Percentiles rank a stretch among this genome's conserved stretches.
Evolutionary conservation across 805 yeast genomes (phyloP).

Genomic region (Citeromyces matritensis): DNA sequence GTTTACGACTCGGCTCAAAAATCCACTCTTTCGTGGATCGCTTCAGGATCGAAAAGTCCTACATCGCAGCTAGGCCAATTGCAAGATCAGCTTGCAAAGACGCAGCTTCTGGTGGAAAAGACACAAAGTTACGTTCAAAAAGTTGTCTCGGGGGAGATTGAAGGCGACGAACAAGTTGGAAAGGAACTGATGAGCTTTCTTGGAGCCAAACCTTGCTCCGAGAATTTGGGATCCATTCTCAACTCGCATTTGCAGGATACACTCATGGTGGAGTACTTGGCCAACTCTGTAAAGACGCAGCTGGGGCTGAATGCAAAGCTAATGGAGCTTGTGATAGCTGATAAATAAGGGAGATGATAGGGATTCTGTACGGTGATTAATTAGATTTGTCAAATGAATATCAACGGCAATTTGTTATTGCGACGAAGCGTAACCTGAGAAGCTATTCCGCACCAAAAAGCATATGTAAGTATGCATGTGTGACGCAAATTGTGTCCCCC

Average conservation of each 20-base stretch:
- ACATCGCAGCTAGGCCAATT: constrained; percentile 27
- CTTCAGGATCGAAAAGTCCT: constrained; percentile 14
- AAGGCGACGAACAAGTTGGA: constrained; percentile 26
- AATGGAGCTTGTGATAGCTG: constrained; percentile 27
- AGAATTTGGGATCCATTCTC: constrained; percentile 43
- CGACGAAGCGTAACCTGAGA: no score
- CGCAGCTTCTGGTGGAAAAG: constrained; percentile 30
- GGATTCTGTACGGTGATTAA: no score
- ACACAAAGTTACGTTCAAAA: constrained; percentile 30
- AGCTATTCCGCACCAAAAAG: no score
- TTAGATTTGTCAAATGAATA: no score
- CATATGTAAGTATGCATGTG: no score
- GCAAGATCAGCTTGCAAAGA: constrained; percentile 25
- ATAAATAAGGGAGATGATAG: not conserved
- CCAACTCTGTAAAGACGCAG: constrained; percentile 76
- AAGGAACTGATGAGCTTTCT: constrained; percentile 43
- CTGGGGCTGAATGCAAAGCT: constrained; percentile 65
- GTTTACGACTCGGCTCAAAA: constrained; percentile 43
- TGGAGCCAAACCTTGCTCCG: constrained; percentile 34
- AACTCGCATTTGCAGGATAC: constrained; percentile 68
- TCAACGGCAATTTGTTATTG: no score
- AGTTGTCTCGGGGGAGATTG: constrained; percentile 23
- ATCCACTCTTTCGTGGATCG: constrained; percentile 31
- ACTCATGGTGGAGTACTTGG: constrained; percentile 66
- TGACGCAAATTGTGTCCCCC: no score